A percentile compares a stretch with the other conserved stretches of the same genome.
Conservation (phyloP, 2,329 filamentous ascomycete species). For the Grosmannia penicillata region DNA sequence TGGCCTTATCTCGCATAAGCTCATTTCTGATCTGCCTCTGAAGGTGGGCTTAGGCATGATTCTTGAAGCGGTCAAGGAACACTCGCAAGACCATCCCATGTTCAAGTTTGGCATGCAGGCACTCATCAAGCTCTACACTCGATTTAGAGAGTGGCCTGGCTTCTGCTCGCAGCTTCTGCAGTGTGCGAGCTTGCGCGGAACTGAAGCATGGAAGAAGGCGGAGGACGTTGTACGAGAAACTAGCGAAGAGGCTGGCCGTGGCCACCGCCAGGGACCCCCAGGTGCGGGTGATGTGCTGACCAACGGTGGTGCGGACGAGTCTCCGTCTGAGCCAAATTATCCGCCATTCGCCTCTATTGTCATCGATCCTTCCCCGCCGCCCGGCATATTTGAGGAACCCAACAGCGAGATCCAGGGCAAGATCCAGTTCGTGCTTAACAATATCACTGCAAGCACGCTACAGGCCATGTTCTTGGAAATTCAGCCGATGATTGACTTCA, state of each 20-base stretch:
- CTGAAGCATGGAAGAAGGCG: slow-evolving; percentile 70
- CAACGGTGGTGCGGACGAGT: slow-evolving; percentile 58
- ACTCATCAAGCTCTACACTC: slow-evolving; percentile 69
- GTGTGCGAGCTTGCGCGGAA: slow-evolving; percentile 68
- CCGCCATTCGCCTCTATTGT: slow-evolving; percentile 68
- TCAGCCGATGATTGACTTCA: slow-evolving; percentile 59
- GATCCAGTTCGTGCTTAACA: slow-evolving; percentile 92
- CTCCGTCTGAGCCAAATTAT: slow-evolving; percentile 36
- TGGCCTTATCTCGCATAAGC: slow-evolving; percentile 84
- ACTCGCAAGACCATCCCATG: slow-evolving; percentile 74
- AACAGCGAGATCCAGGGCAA: slow-evolving; percentile 77
- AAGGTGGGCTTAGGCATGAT: slow-evolving; percentile 97
- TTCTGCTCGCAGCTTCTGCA: slow-evolving; percentile 78
- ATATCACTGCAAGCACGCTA: slow-evolving; percentile 81
- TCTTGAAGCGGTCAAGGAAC: slow-evolving; percentile 83
- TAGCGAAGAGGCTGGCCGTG: slow-evolving; percentile 35
- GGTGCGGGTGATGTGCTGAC: slow-evolving; percentile 34
- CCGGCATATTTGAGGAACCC: slow-evolving; percentile 63
- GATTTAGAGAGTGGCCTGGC: slow-evolving; percentile 87
- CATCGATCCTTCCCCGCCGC: slow-evolving; percentile 51
- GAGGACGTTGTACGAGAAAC: slow-evolving; percentile 63
- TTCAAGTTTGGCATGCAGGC: slow-evolving; percentile 97
- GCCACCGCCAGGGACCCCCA: slow-evolving; percentile 4
- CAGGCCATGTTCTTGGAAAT: slow-evolving; percentile 73
- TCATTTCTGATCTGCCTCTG: slow-evolving; percentile 78